Base-by-base conservation (phyloP, 768 basidiomycete genomes). In the Dendrothele bispora region DNA sequence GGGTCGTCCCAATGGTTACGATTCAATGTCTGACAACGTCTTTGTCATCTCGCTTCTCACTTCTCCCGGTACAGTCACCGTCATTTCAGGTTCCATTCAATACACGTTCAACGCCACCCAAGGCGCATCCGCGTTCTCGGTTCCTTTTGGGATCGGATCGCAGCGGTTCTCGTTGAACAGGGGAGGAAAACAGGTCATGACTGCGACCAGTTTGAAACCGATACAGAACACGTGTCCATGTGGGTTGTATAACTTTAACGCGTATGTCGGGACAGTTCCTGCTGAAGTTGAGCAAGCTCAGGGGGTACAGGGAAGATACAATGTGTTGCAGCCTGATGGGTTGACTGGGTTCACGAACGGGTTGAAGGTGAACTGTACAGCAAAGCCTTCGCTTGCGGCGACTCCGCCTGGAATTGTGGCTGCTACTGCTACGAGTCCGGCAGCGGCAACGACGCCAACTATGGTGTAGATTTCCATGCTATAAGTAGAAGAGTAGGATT, bases 221-320 rank as follows among this genome's bases (percentile, higher is more conserved):
- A 55, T 54, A 21, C 47, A 55, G 44, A 39, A 55, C 32, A 40
- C 32, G 0, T 58, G 57, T 44, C 52, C 57, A 10, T 58, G 57
- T 38, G 57, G 57, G 11, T 11, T 58, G 20, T 55, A 58, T 25
- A 55, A 58, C 34, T 58, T 55, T 45, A 58, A 58, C 36, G 51
- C 54, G 4, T 58, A 58, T 24, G 56, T 58, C 17, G 56, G 56
- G 17, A 55, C 56, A n/a, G 56, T 58, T 2, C 56, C 56, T 7
- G n/a, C n/a, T n/a, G n/a, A n/a, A n/a, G n/a, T n/a, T n/a, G n/a
- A n/a, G n/a, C n/a, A n/a, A n/a, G n/a, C n/a, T n/a, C n/a, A n/a
- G n/a, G n/a, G n/a, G n/a, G n/a, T n/a, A n/a, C 21, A 48, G n/a
- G 28, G 39, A 4, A 17, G 48, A n/a, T 35, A 26, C n/a, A 51